phyloP scores from a whole-genome alignment of 78 protist genomes.

The Trichosphaerium sp. region DNA sequence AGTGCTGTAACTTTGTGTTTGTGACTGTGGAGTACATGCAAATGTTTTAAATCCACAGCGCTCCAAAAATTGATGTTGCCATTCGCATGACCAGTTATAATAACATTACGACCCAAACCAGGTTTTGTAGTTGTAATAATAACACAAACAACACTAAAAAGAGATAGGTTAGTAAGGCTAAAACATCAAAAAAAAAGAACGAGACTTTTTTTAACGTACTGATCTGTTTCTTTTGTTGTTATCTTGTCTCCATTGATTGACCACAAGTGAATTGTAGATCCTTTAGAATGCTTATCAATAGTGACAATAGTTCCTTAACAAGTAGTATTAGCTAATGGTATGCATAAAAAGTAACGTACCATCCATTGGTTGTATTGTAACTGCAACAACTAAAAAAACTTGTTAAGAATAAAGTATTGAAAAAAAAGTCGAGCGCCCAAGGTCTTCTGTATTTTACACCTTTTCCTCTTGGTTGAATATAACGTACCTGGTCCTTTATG shows the following conservation, averaged over 20 bases:
- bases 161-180: not conserved
- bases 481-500: slow-evolving; percentile 20
- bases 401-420: slow-evolving; percentile 22
- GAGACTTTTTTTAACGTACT: no score
- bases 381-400: not conserved
- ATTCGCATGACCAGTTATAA: slow-evolving; percentile 44
- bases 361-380: slow-evolving; percentile 27
- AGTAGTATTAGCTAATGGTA: slow-evolving; percentile 19
- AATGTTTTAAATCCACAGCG: slow-evolving; percentile 2
- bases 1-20: slow-evolving; percentile 29
- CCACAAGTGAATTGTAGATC: no score
- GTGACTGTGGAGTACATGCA: not conserved
- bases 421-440: slow-evolving; percentile 32
- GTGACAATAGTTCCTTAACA: no score
- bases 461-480: no score
- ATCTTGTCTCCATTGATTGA: no score
- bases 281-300: no score
- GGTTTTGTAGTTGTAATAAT: not conserved
- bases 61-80: slow-evolving; percentile 28
- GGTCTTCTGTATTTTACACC: no score
- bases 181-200: slow-evolving; percentile 14
- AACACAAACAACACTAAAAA: not conserved
- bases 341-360: not conserved
- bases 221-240: no score
- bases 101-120: slow-evolving; percentile 19